phyloP scores from a whole-genome alignment of 225 moss, liverwort and hornwort species.

The Takakia lepidozioides region DNA sequence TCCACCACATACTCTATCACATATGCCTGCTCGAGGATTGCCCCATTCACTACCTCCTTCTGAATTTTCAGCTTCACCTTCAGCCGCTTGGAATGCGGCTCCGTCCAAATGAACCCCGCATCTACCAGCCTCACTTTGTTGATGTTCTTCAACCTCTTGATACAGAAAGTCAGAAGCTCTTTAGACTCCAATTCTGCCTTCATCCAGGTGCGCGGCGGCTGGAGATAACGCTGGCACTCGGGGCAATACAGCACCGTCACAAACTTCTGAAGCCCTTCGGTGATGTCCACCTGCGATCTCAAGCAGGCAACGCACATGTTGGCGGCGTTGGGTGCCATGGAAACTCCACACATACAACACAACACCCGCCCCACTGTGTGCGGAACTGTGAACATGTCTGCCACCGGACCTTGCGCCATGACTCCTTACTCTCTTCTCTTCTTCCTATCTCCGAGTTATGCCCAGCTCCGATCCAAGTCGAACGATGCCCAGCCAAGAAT shows the following conservation, averaged over 20 bases:
- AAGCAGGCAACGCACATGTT: slow-evolving; percentile 98
- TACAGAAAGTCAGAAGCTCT: slow-evolving; percentile 93
- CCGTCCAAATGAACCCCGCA: slow-evolving; percentile 92
- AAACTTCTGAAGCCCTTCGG: slow-evolving; percentile 85
- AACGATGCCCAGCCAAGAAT: too few relatives aligned
- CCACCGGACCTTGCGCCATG: slow-evolving; percentile 56
- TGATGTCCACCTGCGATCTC: slow-evolving; percentile 91
- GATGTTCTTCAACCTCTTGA: slow-evolving; percentile 84
- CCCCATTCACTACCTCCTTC: slow-evolving; percentile 95
- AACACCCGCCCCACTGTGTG: slow-evolving; percentile 90
- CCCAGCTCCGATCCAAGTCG: too few relatives aligned
- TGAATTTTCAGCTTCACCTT: slow-evolving; percentile 97
- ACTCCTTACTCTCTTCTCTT: too few relatives aligned
- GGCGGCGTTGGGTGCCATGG: slow-evolving; percentile 89
- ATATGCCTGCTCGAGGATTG: slow-evolving; percentile 88
- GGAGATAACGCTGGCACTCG: slow-evolving; percentile 85
- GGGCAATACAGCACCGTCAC: slow-evolving; percentile 83
- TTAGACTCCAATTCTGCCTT: slow-evolving; percentile 97
- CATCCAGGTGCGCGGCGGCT: slow-evolving; percentile 88
- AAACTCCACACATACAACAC: slow-evolving; percentile 86
- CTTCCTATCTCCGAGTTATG: too few relatives aligned
- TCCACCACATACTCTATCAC: slow-evolving; percentile 86
- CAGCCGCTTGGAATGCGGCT: slow-evolving; percentile 92
- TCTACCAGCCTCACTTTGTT: slow-evolving; percentile 86
- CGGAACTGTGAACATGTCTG: slow-evolving; percentile 90